Conservation (phyloP, 1,284 basidiomycete genomes). For the Agroathelia rolfsii region DNA sequence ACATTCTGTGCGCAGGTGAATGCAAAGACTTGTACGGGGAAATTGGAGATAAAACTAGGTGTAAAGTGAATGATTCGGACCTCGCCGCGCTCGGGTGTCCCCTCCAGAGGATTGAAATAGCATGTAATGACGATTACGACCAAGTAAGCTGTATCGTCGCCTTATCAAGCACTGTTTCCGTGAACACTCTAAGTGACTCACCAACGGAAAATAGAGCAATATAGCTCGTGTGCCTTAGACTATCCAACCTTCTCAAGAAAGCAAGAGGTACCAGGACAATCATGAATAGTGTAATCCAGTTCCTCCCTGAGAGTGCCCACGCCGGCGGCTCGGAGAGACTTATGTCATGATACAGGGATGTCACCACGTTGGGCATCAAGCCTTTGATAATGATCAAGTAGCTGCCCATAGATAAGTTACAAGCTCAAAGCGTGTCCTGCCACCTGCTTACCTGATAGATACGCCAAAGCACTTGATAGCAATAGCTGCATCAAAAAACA, state of each 20-base stretch:
- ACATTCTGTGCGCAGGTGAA: slow-evolving; percentile 91
- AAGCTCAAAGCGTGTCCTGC: too few relatives aligned
- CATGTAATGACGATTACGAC: slow-evolving; percentile 65
- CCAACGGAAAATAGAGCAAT: slow-evolving; percentile 80
- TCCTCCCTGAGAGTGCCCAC: slow-evolving; percentile 68
- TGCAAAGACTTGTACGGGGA: slow-evolving; percentile 93
- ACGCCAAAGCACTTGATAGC: slow-evolving; percentile 97
- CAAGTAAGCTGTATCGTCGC: slow-evolving; percentile 46
- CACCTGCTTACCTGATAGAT: slow-evolving; percentile 78
- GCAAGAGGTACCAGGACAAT: slow-evolving; percentile 79
- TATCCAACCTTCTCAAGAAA: slow-evolving; percentile 80
- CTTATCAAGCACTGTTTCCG: too few relatives aligned
- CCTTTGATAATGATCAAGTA: slow-evolving; percentile 93
- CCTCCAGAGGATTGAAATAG: slow-evolving; percentile 63
- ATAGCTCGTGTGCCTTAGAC: slow-evolving; percentile 76
- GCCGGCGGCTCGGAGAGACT: slow-evolving; percentile 57
- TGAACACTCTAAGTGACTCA: too few relatives aligned
- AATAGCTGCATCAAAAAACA: slow-evolving; percentile 90
- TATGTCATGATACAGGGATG: slow-evolving; percentile 72
- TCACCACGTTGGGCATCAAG: slow-evolving; percentile 89
- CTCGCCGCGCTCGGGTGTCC: slow-evolving; percentile 51
- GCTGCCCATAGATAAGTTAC: slow-evolving; percentile 31
- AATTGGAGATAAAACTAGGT: slow-evolving; percentile 73
- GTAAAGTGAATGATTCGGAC: slow-evolving; percentile 63
- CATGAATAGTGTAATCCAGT: slow-evolving; percentile 83